Conservation (phyloP, 106 monocot genomes). For the Cymbidium sinense region DNA sequence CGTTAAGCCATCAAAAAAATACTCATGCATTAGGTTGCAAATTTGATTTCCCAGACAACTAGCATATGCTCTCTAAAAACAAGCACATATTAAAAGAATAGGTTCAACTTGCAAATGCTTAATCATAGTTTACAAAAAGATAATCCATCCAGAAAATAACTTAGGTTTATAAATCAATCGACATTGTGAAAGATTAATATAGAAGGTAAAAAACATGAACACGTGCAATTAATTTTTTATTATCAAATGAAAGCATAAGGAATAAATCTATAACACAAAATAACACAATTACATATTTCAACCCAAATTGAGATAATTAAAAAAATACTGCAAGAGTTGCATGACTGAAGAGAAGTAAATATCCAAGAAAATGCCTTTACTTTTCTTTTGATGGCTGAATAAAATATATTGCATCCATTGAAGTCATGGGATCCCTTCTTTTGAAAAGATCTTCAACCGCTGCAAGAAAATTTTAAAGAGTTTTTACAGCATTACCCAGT, state of each 20-base stretch:
- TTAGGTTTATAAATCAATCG: neutral
- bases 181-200: neutral
- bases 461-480: conserved; percentile 24
- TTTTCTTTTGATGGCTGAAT: conserved; percentile 92
- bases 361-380: conserved; percentile 26
- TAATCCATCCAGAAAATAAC: neutral
- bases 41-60: no score
- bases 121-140: neutral
- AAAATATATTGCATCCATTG: conserved; percentile 97
- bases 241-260: neutral
- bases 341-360: neutral
- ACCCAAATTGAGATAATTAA: neutral
- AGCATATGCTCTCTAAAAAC: no score
- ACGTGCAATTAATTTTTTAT: neutral
- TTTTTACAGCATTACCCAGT: neutral
- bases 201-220: neutral
- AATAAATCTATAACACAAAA: neutral
- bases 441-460: conserved; percentile 95
- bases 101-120: conserved; percentile 1
- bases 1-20: no score
- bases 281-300: neutral
- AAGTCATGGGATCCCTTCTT: conserved; percentile 78
- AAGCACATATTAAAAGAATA: neutral
- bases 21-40: no score
- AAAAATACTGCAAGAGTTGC: neutral